These are phyloP conservation scores for Chalciporus piperatus DNA, from an alignment of 768 basidiomycete genomes.

Conservation along the genomic window DNA sequence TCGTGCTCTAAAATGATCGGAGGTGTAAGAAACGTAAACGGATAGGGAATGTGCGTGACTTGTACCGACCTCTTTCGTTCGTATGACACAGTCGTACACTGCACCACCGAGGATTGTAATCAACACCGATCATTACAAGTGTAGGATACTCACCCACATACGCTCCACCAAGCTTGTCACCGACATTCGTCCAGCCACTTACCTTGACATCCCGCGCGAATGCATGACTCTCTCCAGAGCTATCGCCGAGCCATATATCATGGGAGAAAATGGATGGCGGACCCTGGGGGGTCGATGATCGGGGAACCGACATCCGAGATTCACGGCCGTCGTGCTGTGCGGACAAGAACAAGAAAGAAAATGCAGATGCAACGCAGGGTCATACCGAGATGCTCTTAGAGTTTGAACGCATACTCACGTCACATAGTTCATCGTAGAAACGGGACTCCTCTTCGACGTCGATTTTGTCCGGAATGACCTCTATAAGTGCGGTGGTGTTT, in stretches of 20 bases:
- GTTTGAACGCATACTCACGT: constrained; percentile 29
- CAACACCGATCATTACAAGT: neutral
- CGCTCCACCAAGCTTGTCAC: constrained; percentile 59
- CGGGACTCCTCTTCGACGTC: constrained; percentile 67
- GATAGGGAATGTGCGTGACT: neutral
- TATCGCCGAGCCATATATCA: constrained; percentile 70
- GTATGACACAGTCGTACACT: constrained; percentile 72
- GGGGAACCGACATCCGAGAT: constrained; percentile 20
- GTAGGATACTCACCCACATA: constrained; percentile 52
- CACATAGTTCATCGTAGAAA: constrained; percentile 63
- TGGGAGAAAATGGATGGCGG: constrained; percentile 59
- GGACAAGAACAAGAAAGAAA: neutral
- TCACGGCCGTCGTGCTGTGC: constrained; percentile 6
- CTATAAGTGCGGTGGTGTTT: constrained; percentile 45
- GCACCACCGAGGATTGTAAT: neutral
- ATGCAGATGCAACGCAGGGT: neutral
- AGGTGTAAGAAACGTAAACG: neutral
- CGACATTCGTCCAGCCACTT: constrained; percentile 70
- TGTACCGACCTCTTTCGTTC: constrained; percentile 52
- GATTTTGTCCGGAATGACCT: constrained; percentile 54
- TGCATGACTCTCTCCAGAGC: constrained; percentile 47
- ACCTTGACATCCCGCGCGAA: constrained; percentile 69
- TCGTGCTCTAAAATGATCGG: constrained; percentile 43
- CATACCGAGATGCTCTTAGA: neutral
- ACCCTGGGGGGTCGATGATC: constrained; percentile 26